phyloP scores from a whole-genome alignment of 495 filamentous ascomycete species.

The Penicillium simplicissimum region DNA sequence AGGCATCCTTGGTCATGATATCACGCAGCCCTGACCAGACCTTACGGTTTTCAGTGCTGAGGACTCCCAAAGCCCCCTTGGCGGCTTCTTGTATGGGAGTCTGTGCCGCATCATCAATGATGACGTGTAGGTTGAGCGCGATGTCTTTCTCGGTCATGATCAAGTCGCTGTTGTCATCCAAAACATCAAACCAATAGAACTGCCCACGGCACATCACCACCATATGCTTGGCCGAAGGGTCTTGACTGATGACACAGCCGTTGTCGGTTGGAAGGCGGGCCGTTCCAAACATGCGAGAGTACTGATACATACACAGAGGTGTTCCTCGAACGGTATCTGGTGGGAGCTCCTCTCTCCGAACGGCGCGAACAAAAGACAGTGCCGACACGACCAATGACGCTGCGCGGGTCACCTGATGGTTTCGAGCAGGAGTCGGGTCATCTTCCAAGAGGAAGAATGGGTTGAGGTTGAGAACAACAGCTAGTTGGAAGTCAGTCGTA shows the following conservation, averaged over 20 bases:
- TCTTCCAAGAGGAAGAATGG: slow-evolving; percentile 98
- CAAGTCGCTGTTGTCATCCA: slow-evolving; percentile 89
- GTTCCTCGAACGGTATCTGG: slow-evolving; percentile 82
- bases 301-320: slow-evolving; percentile 96
- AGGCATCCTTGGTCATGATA: slow-evolving; percentile 79
- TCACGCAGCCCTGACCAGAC: slow-evolving; percentile 92
- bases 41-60: slow-evolving; percentile 95
- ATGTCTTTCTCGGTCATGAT: slow-evolving; percentile 98
- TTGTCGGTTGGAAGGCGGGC: slow-evolving; percentile 92
- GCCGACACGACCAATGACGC: slow-evolving; percentile 91
- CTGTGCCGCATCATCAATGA: slow-evolving; percentile 84
- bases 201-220: slow-evolving; percentile 95
- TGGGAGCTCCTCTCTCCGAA: slow-evolving; percentile 88
- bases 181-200: slow-evolving; percentile 98
- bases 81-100: slow-evolving; percentile 92
- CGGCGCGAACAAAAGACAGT: slow-evolving; percentile 88
- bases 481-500: slow-evolving; percentile 28
- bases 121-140: slow-evolving; percentile 86
- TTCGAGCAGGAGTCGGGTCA: slow-evolving; percentile 92
- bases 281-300: slow-evolving; percentile 92
- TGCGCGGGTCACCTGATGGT: slow-evolving; percentile 93
- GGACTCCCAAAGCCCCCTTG: slow-evolving; percentile 87
- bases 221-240: slow-evolving; percentile 83
- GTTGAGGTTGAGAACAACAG: slow-evolving; percentile 95
- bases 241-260: slow-evolving; percentile 94